Evolutionary conservation across 495 filamentous ascomycete species (phyloP), one percentile per base, ranked within the genome.

Genomic region (Parmelia sp.): DNA sequence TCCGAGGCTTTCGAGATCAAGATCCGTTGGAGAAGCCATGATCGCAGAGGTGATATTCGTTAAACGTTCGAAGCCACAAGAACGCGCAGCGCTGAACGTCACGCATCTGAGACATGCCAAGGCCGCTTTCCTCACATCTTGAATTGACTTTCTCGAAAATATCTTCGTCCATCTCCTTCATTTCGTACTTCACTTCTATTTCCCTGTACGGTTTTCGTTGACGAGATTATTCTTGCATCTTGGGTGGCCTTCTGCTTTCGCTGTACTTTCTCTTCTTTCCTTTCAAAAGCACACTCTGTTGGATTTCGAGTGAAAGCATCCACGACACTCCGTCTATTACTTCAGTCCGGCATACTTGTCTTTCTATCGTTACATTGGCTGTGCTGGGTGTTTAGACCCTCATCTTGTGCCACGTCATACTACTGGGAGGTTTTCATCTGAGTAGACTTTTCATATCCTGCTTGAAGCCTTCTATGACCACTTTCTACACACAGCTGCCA

Each of bases 1-100:
- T 11, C 80, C 76, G 59, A 89, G 74, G 12, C 68, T 68, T 53
- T 58, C 45, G 6, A 67, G 35, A 39, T 66, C 40, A 25, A 74
- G 57, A 72, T 83, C 44, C 58, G 21, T 27, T 4, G 51, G 8
- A 55, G 51, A 29, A 37, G 37, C 31, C 42, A 58, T 63, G 23
- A 37, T 27, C 15, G 19, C 42, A 29, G 53, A 23, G 6, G 0
- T 58, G 35, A 21, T 51, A 25, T 27, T 51, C 47, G 25, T 27
- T 11, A 51, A 14, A 17, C 12, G 27, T 51, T 51, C 12, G 47
- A 17, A 51, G 11, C 9, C 42, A 2, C 19, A 9, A 19, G 8
- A 7, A 25, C 9, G 4, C 27, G 49, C 3, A 19, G 25, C 33
- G 27, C 51, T 55, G 51, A 55, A 55, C 15, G 29, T 19, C 29